phyloP scores from a whole-genome alignment of 2,329 filamentous ascomycete species.

The Diaporthe citrichinensis region DNA sequence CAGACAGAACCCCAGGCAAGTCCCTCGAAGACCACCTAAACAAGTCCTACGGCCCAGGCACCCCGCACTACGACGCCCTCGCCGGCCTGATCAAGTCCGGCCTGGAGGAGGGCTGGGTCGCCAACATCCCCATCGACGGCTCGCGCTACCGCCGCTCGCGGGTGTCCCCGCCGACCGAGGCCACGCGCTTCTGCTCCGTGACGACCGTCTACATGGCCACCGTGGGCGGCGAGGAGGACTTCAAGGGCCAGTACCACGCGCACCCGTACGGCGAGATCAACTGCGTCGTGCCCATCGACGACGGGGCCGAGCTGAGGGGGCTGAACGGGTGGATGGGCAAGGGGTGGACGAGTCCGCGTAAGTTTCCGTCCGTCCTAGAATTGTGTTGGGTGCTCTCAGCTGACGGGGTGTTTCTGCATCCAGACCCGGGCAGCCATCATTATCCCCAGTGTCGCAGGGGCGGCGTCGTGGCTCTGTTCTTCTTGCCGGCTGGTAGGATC shows the following conservation, averaged over 20 bases:
- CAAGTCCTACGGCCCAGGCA: conserved; percentile 58
- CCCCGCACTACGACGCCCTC: conserved; percentile 58
- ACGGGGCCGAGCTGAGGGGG: conserved; percentile 64
- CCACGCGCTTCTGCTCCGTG: conserved; percentile 67
- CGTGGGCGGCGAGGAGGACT: conserved; percentile 59
- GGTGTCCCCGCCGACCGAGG: conserved; percentile 59
- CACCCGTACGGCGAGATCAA: conserved; percentile 71
- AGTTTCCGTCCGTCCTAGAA: background rate
- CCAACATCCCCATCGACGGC: conserved; percentile 58
- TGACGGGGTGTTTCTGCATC: background rate
- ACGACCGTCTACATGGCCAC: conserved; percentile 68
- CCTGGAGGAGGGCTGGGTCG: conserved; percentile 61
- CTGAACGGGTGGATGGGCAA: conserved; percentile 70
- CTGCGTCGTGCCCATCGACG: conserved; percentile 66
- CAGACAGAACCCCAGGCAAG: conserved; percentile 59
- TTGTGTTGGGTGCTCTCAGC: background rate
- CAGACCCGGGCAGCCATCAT: conserved; percentile 67
- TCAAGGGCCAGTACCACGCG: conserved; percentile 66
- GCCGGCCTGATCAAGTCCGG: conserved; percentile 55
- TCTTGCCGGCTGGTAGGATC: conserved; percentile 68
- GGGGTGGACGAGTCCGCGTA: conserved; percentile 68
- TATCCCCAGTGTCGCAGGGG: conserved; percentile 67
- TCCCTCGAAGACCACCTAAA: conserved; percentile 60
- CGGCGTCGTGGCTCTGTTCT: conserved; percentile 66
- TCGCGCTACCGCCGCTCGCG: conserved; percentile 62